Evolutionary conservation across 106 monocot species (phyloP).

Genomic region (Dendrobium officinale): DNA sequence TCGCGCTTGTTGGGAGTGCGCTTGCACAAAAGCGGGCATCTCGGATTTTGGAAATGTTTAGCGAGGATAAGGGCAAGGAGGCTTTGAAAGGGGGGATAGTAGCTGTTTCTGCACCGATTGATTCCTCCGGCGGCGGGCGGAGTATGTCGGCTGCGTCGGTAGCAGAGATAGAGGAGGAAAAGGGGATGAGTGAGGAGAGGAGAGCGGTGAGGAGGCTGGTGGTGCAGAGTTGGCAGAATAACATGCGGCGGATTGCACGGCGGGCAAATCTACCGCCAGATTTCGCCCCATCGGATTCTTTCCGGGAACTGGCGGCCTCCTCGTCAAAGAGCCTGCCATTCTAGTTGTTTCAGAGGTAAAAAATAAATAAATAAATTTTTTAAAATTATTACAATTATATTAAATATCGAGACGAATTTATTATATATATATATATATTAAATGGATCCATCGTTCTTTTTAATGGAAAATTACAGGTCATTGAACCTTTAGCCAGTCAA

Average conservation of each 20-base stretch:
- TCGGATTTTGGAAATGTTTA: constrained; percentile 53
- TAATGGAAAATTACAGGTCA: too few species aligned
- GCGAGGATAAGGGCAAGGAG: constrained; percentile 50
- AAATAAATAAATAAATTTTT: not conserved
- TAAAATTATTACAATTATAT: too few species aligned
- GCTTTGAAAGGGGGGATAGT: constrained; percentile 1
- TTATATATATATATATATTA: too few species aligned
- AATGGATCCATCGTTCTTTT: too few species aligned
- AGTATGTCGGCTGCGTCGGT: too few species aligned
- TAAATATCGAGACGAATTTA: too few species aligned
- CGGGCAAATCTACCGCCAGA: constrained; percentile 65
- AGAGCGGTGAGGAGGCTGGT: constrained; percentile 62
- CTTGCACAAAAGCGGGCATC: constrained; percentile 85
- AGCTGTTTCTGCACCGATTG: constrained; percentile 12
- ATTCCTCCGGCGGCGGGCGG: constrained; percentile 2
- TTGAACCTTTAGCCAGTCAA: too few species aligned
- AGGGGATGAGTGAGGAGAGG: constrained; percentile 54
- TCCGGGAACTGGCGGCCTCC: constrained; percentile 9
- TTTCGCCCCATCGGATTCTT: constrained; percentile 25
- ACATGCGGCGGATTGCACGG: constrained; percentile 57
- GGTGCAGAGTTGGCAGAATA: constrained; percentile 65
- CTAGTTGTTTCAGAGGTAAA: not conserved
- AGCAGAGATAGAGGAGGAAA: constrained; percentile 6
- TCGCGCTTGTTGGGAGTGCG: constrained; percentile 57
- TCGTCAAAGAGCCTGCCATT: constrained; percentile 84